Percentiles rank a stretch among this genome's conserved stretches.
phyloP scores from a whole-genome alignment of 2,329 filamentous ascomycete species.

The Byssoonygena ceratinophila region DNA sequence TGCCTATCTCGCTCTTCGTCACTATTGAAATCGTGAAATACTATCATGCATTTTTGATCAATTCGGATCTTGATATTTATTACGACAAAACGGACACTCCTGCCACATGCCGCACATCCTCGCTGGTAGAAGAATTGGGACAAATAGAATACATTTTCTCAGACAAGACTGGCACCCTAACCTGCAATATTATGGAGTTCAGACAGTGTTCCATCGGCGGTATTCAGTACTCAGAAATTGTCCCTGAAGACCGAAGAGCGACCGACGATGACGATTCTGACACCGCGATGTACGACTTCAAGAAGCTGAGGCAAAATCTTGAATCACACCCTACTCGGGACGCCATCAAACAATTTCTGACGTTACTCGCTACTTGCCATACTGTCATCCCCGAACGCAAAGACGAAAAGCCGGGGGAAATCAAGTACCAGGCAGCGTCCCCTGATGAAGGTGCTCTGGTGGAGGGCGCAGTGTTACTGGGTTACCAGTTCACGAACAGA shows the following conservation, averaged over 20 bases:
- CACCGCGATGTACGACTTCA: conserved; percentile 75
- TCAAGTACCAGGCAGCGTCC: conserved; percentile 97
- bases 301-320: conserved; percentile 60
- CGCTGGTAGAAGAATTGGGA: conserved; percentile 88
- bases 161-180: conserved; percentile 92
- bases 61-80: conserved; percentile 95
- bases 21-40: conserved; percentile 98
- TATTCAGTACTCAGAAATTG: conserved; percentile 83
- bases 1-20: conserved; percentile 95
- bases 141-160: conserved; percentile 99
- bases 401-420: conserved; percentile 63
- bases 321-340: conserved; percentile 48
- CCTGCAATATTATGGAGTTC: conserved; percentile 99
- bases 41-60: conserved; percentile 94
- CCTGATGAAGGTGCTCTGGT: conserved; percentile 96
- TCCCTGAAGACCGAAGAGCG: conserved; percentile 79
- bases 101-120: conserved; percentile 90
- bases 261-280: conserved; percentile 61
- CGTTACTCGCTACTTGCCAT: conserved; percentile 80
- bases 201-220: conserved; percentile 88
- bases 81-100: conserved; percentile 92
- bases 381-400: conserved; percentile 90
- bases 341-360: conserved; percentile 74
- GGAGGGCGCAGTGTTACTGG: conserved; percentile 72
- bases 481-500: conserved; percentile 81